Evolutionary conservation across 306 rosid genomes (phyloP), one percentile per base, ranked within the genome.

Genomic region (Hippophae tibetana): DNA sequence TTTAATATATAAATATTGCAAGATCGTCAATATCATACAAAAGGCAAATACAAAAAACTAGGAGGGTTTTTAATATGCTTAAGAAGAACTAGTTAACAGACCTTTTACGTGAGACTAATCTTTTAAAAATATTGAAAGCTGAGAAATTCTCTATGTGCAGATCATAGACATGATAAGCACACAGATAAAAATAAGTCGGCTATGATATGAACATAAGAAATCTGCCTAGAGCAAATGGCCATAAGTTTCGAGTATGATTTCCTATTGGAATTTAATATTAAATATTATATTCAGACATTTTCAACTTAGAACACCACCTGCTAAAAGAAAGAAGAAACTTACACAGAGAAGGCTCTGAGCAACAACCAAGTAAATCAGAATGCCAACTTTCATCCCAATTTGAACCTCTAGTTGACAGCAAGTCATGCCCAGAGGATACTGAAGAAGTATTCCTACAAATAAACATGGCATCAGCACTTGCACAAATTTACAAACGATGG

Each of bases 371-470:
- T n/a, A 75, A 62, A 58, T 75, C 78, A 47, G 70, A 53, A 18
- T 67, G 61, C 84, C 84, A 79, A 41, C 60, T 94, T 61, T 72
- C 90, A 47, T 76, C 79, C 54, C 60, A 78, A 74, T 72, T 68
- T 48, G 95, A 84, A 63, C 81, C 78, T 64, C 82, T 82, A 44
- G 78, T 79, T 31, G 95, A 86, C 63, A 69, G 66, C 61, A 80
- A 61, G 75, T 84, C 94, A 58, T 72, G 86, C 69, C 77, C 80
- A 38, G 83, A 81, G n/a, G 95, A 84, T 63, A 81, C 76, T 8
- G 89, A 73, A 18, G 76, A 83, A 56, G 75, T 82, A 72, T 69
- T 80, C 48, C 78, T 78, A 73, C 70, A 47, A 53, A 59, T 45
- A 49, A 25, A 70, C 41, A 54, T 26, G 43, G 43, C 54, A 71